These are phyloP conservation scores for Tricharina praecox DNA, from an alignment of 495 filamentous ascomycete species.

Conservation along the genomic window DNA sequence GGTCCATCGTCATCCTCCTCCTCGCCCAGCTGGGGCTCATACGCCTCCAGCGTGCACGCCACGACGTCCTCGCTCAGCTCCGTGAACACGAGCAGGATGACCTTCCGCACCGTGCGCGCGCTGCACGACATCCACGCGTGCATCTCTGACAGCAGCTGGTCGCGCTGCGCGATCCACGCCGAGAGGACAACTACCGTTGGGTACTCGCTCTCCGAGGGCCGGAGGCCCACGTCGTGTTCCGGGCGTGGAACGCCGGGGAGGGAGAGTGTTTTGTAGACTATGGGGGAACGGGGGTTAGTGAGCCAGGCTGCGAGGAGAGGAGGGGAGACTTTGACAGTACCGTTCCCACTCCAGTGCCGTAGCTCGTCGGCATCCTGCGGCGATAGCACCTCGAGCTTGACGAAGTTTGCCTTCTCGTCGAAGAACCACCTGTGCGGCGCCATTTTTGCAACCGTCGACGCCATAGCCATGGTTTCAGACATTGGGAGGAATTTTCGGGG, in stretches of 20 bases:
- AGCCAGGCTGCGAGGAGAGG: background rate
- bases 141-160: background rate
- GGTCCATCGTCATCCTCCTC: background rate
- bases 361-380: background rate
- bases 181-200: background rate
- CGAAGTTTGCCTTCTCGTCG: background rate
- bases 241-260: background rate
- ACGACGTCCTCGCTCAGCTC: background rate
- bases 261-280: background rate
- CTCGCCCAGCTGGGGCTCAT: background rate
- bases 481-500: background rate
- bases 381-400: background rate
- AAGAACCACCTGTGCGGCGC: constrained; percentile 1
- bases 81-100: background rate
- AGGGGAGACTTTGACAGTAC: background rate
- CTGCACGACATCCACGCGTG: background rate
- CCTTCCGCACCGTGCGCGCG: background rate
- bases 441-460: constrained; percentile 1
- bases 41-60: background rate
- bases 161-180: background rate
- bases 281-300: background rate
- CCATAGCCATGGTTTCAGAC: background rate
- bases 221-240: background rate
- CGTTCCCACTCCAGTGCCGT: background rate
- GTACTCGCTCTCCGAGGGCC: background rate